These are phyloP conservation scores for Saturnispora quitensis DNA, from an alignment of 805 yeast species.

Conservation along the genomic window DNA sequence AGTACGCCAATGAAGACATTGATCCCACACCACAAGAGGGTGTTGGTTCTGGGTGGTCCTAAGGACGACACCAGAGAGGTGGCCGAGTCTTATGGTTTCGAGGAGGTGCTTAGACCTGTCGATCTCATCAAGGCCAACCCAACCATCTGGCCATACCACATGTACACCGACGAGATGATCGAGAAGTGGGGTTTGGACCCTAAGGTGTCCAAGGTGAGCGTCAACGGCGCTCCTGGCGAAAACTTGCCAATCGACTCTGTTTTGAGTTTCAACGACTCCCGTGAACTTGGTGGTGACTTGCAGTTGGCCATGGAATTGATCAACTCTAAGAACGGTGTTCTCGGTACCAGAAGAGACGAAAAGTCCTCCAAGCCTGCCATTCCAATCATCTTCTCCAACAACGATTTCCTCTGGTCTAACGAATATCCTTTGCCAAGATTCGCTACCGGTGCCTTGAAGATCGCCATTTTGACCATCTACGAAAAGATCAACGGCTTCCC, in stretches of 20 bases:
- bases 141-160: slow-evolving; percentile 61
- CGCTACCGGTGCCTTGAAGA: slow-evolving; percentile 85
- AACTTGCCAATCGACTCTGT: slow-evolving; percentile 58
- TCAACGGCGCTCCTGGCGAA: slow-evolving; percentile 18
- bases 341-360: slow-evolving; percentile 49
- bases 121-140: slow-evolving; percentile 58
- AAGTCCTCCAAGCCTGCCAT: slow-evolving; percentile 13
- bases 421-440: slow-evolving; percentile 69
- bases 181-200: slow-evolving; percentile 33
- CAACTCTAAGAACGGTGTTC: slow-evolving; percentile 49
- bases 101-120: slow-evolving; percentile 61
- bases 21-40: slow-evolving; percentile 44
- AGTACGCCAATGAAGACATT: slow-evolving; percentile 78
- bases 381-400: slow-evolving; percentile 55
- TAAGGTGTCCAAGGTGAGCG: slow-evolving; percentile 18
- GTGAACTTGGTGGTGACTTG: slow-evolving; percentile 79
- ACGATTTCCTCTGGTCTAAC: slow-evolving; percentile 84
- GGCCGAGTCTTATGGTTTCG: slow-evolving; percentile 70
- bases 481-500: slow-evolving; percentile 27
- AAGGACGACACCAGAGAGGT: slow-evolving; percentile 65
- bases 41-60: slow-evolving; percentile 79
- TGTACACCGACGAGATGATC: slow-evolving; percentile 38
- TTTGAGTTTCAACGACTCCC: slow-evolving; percentile 78
- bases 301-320: slow-evolving; percentile 70
- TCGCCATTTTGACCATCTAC: slow-evolving; percentile 52